Evolutionary conservation across 169 alveolate genomes (phyloP), one percentile per base, ranked within the genome.

Genomic region (Plasmodium coatneyi): DNA sequence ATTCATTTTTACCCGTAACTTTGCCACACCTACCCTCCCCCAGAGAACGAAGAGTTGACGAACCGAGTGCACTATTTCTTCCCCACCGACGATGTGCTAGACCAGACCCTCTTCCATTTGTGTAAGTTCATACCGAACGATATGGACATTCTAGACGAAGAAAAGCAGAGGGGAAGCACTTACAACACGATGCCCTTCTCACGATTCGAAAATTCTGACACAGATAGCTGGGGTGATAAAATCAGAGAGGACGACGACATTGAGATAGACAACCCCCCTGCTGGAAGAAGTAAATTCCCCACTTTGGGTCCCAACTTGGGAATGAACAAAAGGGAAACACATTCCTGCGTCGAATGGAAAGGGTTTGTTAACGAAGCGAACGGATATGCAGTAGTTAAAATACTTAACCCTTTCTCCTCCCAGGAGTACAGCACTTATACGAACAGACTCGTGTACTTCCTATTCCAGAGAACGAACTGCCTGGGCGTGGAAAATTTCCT

Each of bases 311-410:
- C 56, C 71, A 80, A 80, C 28, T 32, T 25, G 83, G 74, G 52
- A 41, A 71, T 7, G 16, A 60, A 76, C 25, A 80, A 87, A 71
- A 56, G 36, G 10, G 71, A 3, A 28, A 71, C 32, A 32, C 19
- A 32, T 14, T 19, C 82, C 30, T 87, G 94, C 46, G 82, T 87
- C n/a, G 94, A 87, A 87, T 87, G 94, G 94, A 16, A 36, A 56
- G 94, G 94, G 30, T 87, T 56, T 39, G 89, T 87, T 28, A 87
- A 87, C 52, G 94, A 87, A 79, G 89, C 94, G 32, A 87, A 87
- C 49, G 94, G 94, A 4, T 87, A 87, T 79, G 94, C 94, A 54
- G 89, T 87, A 12, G 74, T 80, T 19, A 76, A 80, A 87, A 87
- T 87, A 19, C 28, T 60, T 36, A 14, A 41, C 25, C 90, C 94